These are phyloP conservation scores for Larix kaempferi DNA, from an alignment of 75 land plant species.

Conservation along the genomic window DNA sequence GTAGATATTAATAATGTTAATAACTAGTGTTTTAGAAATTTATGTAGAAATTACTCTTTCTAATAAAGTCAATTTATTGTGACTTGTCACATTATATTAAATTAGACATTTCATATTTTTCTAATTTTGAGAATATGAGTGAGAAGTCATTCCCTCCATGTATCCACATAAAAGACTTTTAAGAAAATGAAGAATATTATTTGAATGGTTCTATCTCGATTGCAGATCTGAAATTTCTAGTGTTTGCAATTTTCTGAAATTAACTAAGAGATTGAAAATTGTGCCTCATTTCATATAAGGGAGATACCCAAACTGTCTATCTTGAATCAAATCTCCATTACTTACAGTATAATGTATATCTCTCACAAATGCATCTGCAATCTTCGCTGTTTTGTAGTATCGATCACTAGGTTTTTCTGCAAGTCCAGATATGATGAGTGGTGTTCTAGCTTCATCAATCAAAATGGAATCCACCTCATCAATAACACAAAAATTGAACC, in stretches of 20 bases:
- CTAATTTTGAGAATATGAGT: no score
- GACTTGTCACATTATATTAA: no score
- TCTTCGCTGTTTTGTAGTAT: slow-evolving; percentile 97
- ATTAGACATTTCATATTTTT: no score
- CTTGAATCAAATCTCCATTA: neutral
- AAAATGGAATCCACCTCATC: slow-evolving; percentile 99
- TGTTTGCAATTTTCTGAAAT: neutral
- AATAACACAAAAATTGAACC: slow-evolving; percentile 92
- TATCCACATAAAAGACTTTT: no score
- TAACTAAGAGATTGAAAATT: neutral
- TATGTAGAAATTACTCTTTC: no score
- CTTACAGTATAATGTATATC: slow-evolving; percentile 98
- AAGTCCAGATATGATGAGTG: slow-evolving; percentile 97
- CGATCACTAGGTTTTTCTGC: slow-evolving; percentile 98
- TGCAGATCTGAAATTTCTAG: no score
- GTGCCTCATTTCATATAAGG: neutral
- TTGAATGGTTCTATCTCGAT: no score
- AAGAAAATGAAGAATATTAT: no score
- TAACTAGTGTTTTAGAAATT: no score
- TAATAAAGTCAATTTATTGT: no score
- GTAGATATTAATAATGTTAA: no score
- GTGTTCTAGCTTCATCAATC: slow-evolving; percentile 99
- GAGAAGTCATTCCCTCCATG: no score
- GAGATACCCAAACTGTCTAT: neutral
- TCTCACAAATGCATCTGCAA: slow-evolving; percentile 86